Evolutionary conservation across 306 rosid genomes (phyloP), one percentile per base, ranked within the genome.

Genomic region (Glycine soja): DNA sequence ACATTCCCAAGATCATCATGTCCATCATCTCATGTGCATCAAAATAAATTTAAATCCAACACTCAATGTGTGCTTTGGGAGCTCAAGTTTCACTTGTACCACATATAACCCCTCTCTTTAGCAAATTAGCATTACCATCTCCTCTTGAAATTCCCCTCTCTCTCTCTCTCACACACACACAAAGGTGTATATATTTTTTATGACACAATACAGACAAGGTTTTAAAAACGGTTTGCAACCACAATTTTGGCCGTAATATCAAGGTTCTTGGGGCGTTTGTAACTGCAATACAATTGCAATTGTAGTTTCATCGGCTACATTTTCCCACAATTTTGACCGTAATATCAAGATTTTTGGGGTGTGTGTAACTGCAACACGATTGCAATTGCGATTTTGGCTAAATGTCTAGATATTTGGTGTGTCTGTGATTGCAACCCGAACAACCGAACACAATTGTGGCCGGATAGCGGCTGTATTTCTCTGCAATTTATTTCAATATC

Each of bases 31-130:
- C 89, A 78, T 85, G 89, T 82, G 86, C 91, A 53, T 40, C 51
- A 57, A 65, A 48, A 74, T 50, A 19, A 30, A 50, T 64, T 74
- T 8, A 45, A 70, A 80, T 74, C 70, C 84, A 58, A 79, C 81
- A 62, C 87, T 82, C 83, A 72, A 78, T 79, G 72, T 84, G 79
- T 84, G 84, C 84, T 82, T 86, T 80, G 76, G 68, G 36, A 69
- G 32, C 59, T 78, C 70, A 24, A 70, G 36, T 52, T 47, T 85
- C 84, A 47, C 79, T 45, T 34, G 0, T 58, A 45, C 71, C 79
- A 43, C 70, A 73, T 85, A 85, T 83, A 90, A 73, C 88, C 53
- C 84, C 47, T 51, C 56, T 72, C 36, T 72, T 52, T 40, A 76
- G 54, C 84, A 72, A 61, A 63, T 36, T 63, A 36, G 13, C 50